Percentiles rank a stretch among this genome's conserved stretches.
Conservation (phyloP, 345 rosid species). For the Luvunga scandens region DNA sequence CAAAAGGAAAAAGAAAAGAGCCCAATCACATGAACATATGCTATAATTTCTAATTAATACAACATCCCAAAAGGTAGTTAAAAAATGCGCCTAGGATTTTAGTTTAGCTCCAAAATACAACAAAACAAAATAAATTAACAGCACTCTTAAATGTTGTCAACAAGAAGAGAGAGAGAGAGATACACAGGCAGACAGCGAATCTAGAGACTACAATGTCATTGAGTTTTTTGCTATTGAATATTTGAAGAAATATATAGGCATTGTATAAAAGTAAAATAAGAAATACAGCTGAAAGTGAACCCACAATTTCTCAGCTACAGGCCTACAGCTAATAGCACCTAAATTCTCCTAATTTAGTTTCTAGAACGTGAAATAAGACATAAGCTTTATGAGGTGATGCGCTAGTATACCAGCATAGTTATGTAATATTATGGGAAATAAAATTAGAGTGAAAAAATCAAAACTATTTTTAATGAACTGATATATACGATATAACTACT, state of each 20-base stretch:
- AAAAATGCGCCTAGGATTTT: not conserved
- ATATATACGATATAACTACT: slow-evolving; percentile 8
- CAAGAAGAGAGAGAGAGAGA: not conserved
- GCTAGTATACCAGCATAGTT: not conserved
- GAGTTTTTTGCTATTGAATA: not conserved
- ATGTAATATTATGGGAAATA: not conserved
- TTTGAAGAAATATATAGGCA: not conserved
- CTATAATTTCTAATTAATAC: not conserved
- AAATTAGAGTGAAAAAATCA: not conserved
- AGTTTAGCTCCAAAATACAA: not conserved
- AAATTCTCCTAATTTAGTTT: not conserved
- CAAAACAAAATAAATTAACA: not conserved
- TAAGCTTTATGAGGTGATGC: not conserved
- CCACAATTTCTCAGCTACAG: not conserved
- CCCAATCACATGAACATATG: not conserved
- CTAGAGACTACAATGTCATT: not conserved
- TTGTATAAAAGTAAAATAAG: not conserved
- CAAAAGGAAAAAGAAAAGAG: not conserved
- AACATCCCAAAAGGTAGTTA: not conserved
- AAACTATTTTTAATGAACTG: not conserved
- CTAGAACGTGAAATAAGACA: not conserved
- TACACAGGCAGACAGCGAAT: not conserved
- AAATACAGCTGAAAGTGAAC: not conserved
- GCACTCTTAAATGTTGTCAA: not conserved
- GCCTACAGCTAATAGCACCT: not conserved